Conservation (phyloP, 1,284 basidiomycete species). For the Afroboletus lepidellus region DNA sequence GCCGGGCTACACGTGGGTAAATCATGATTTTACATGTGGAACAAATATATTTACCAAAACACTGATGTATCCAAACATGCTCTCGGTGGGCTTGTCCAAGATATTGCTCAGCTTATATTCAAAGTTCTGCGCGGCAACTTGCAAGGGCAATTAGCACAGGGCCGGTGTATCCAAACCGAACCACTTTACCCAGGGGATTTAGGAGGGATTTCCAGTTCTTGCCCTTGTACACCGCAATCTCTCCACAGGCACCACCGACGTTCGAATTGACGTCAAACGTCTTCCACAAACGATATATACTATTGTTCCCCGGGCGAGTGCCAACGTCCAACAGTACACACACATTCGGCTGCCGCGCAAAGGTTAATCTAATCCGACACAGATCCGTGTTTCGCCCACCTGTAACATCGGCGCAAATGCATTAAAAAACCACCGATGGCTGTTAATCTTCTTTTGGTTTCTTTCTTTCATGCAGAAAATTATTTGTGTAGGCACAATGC, state of each 20-base stretch:
- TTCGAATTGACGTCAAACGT: conserved; percentile 91
- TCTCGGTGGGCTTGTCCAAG: conserved; percentile 93
- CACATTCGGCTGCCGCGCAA: conserved; percentile 68
- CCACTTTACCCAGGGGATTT: conserved; percentile 75
- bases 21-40: background rate
- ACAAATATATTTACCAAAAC: conserved; percentile 54
- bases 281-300: conserved; percentile 94
- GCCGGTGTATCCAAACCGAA: background rate
- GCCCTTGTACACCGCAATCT: conserved; percentile 92
- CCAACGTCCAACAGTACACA: conserved; percentile 93
- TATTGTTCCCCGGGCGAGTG: conserved; percentile 81
- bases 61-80: conserved; percentile 90
- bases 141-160: conserved; percentile 9
- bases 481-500: conserved; percentile 90
- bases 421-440: conserved; percentile 95
- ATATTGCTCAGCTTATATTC: conserved; percentile 94
- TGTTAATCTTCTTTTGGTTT: conserved; percentile 96
- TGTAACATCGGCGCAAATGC: conserved; percentile 77
- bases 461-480: conserved; percentile 93
- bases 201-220: conserved; percentile 78
- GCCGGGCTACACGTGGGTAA: conserved; percentile 62
- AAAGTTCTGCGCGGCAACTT: conserved; percentile 92
- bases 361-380: conserved; percentile 2
- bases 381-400: conserved; percentile 37
- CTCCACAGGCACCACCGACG: conserved; percentile 92